Conservation (phyloP, 768 basidiomycete genomes). For the Strobilomyces dryophilus region DNA sequence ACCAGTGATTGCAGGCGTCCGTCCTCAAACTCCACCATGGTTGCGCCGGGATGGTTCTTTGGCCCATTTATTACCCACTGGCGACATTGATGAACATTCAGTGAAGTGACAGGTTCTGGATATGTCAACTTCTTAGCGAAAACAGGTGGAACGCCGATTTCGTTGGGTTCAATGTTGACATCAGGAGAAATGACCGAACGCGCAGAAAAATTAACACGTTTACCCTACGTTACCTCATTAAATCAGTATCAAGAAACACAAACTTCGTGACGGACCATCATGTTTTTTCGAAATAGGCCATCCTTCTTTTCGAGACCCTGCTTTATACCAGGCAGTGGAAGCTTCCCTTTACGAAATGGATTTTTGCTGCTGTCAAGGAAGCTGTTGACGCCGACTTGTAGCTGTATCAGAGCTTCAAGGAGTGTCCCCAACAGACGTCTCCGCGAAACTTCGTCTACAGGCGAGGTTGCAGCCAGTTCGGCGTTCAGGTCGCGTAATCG, state of each 20-base stretch:
- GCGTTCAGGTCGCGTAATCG: constrained; percentile 73
- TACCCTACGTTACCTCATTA: constrained; percentile 56
- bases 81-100: constrained; percentile 85
- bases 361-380: constrained; percentile 98
- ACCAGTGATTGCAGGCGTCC: constrained; percentile 85
- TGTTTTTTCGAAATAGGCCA: constrained; percentile 94
- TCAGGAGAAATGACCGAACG: constrained; percentile 99
- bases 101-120: constrained; percentile 92
- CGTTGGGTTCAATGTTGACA: constrained; percentile 97
- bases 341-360: constrained; percentile 84
- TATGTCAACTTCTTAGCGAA: constrained; percentile 97
- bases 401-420: constrained; percentile 78
- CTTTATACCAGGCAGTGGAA: constrained; percentile 92
- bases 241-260: background rate
- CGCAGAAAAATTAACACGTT: constrained; percentile 98
- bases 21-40: constrained; percentile 93
- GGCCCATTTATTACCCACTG: constrained; percentile 91
- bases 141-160: constrained; percentile 96
- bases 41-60: constrained; percentile 85
- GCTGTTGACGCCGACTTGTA: constrained; percentile 93
- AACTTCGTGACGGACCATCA: constrained; percentile 73
- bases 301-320: constrained; percentile 99
- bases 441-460: constrained; percentile 46
- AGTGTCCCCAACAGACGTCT: constrained; percentile 61
- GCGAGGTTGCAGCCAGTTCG: constrained; percentile 49